Evolutionary conservation across 805 yeast genomes (phyloP).

Genomic region (Starmerella bombi): DNA sequence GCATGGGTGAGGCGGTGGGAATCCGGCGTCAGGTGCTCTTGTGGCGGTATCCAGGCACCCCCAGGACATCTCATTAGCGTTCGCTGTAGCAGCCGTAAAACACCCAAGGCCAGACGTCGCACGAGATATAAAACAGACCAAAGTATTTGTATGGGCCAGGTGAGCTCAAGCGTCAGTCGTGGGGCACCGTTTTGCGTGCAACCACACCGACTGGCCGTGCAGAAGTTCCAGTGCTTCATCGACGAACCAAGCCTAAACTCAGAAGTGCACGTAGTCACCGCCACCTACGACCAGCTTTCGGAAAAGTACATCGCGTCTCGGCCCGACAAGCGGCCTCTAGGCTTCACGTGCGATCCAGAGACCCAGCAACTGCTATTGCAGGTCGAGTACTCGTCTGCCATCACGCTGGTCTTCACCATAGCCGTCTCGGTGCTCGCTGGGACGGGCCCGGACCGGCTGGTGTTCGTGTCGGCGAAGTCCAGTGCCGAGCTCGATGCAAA

Average conservation of each 20-base stretch:
- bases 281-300: conserved; percentile 6
- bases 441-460: conserved; percentile 10
- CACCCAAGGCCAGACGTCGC: too few relatives aligned
- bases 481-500: conserved; percentile 5
- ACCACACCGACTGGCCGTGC: conserved; percentile 15
- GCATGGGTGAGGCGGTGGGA: too few relatives aligned
- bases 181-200: conserved; percentile 13
- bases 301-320: conserved; percentile 5
- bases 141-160: conserved; percentile 20
- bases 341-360: conserved; percentile 19
- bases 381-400: conserved; percentile 19
- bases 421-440: too few relatives aligned
- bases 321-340: conserved; percentile 14
- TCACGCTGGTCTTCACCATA: too few relatives aligned
- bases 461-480: conserved; percentile 10
- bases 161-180: conserved; percentile 12
- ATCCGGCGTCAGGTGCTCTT: too few relatives aligned
- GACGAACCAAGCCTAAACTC: conserved; percentile 12
- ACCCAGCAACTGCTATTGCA: conserved; percentile 15
- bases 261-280: conserved; percentile 5
- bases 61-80: too few relatives aligned
- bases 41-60: too few relatives aligned
- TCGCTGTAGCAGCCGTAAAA: too few relatives aligned
- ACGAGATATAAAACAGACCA: too few relatives aligned
- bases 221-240: conserved; percentile 10